These are phyloP conservation scores for Wickerhamiella parazyma DNA, from an alignment of 805 yeast species.

Conservation along the genomic window DNA sequence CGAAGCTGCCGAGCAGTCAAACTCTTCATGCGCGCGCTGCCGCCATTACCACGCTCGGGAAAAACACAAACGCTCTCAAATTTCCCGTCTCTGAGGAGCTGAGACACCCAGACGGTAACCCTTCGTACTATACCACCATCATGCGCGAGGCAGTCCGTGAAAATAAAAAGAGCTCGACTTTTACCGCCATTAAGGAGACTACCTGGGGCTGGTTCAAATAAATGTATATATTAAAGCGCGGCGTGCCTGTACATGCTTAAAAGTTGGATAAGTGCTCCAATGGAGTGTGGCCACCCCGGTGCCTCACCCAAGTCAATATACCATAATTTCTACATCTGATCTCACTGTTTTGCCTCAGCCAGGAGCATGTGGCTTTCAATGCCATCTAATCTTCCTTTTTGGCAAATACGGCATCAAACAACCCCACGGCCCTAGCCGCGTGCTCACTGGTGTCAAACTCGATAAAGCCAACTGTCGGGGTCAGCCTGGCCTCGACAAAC, in stretches of 20 bases:
- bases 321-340: too few relatives aligned
- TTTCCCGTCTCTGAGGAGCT: constrained; percentile 37
- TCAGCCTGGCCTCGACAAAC: constrained; percentile 48
- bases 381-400: not conserved
- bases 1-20: constrained; percentile 19
- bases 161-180: constrained; percentile 46
- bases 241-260: too few relatives aligned
- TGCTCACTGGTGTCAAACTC: constrained; percentile 38
- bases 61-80: constrained; percentile 14
- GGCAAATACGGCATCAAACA: constrained; percentile 64
- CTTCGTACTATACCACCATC: constrained; percentile 60
- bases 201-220: constrained; percentile 42
- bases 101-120: constrained; percentile 71
- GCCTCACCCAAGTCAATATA: too few relatives aligned
- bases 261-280: too few relatives aligned
- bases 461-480: constrained; percentile 62
- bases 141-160: constrained; percentile 59
- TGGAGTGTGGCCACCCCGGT: too few relatives aligned
- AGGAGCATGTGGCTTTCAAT: too few relatives aligned
- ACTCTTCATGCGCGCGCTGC: constrained; percentile 18
- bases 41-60: constrained; percentile 17
- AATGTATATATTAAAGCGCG: too few relatives aligned
- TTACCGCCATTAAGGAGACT: constrained; percentile 59
- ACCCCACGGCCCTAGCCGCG: constrained; percentile 37
- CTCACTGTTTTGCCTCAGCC: too few relatives aligned